These are phyloP conservation scores for Tolypocladium inflatum DNA, from an alignment of 2,329 filamentous ascomycete genomes.

Conservation along the genomic window DNA sequence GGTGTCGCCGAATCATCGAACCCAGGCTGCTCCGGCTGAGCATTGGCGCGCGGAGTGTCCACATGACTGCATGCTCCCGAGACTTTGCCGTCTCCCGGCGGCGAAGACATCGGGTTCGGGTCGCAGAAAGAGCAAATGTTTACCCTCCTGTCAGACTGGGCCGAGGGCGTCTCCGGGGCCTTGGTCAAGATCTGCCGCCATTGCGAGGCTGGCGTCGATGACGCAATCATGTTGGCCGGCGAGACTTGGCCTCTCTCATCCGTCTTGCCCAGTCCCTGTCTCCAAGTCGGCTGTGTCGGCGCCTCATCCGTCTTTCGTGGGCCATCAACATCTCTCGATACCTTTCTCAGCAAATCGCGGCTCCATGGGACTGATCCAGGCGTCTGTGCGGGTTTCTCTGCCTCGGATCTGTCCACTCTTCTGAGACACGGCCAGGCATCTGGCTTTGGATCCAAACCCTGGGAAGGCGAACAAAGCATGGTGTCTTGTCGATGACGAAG, in stretches of 20 bases:
- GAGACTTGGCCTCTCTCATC: neutral
- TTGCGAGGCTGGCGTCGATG: conserved; percentile 3
- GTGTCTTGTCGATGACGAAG: conserved; percentile 6
- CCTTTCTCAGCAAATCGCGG: conserved; percentile 2
- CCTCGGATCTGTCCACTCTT: neutral
- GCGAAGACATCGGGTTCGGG: neutral
- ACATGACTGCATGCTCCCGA: conserved; percentile 1
- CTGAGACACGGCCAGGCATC: conserved; percentile 8
- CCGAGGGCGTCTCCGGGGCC: neutral
- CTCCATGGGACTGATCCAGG: conserved; percentile 2
- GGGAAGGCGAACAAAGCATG: conserved; percentile 3
- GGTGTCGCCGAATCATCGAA: conserved; percentile 4
- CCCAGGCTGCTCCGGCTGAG: neutral
- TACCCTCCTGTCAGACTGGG: neutral
- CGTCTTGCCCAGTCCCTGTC: neutral
- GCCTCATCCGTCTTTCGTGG: neutral
- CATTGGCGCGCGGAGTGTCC: conserved; percentile 1
- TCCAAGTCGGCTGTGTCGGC: neutral
- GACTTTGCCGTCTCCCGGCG: neutral
- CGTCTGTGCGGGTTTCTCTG: neutral
- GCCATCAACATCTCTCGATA: neutral
- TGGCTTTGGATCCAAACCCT: neutral
- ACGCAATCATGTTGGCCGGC: neutral
- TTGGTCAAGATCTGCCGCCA: conserved; percentile 6
- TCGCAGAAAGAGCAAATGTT: conserved; percentile 8